Evolutionary conservation across 2,329 filamentous ascomycete genomes (phyloP).

Genomic region (Xylariaceae sp.): DNA sequence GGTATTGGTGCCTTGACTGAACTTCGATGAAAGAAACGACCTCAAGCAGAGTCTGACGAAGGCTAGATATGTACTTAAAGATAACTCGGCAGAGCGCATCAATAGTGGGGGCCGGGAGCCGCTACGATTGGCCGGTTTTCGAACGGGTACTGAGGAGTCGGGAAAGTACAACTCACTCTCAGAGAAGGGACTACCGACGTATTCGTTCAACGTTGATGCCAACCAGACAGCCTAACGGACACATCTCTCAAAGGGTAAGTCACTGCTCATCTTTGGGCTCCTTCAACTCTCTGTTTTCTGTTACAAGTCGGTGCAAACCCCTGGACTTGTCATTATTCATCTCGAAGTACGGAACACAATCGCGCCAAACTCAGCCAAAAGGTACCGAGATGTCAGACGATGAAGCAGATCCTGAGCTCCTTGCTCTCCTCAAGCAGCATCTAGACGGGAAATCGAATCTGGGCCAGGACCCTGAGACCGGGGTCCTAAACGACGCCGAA

Average conservation of each 20-base stretch:
- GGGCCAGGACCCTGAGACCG: conserved; percentile 64
- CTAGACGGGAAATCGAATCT: conserved; percentile 55
- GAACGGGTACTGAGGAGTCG: background rate
- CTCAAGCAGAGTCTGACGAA: background rate
- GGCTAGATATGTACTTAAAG: background rate
- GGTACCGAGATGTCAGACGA: conserved; percentile 70
- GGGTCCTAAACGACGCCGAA: conserved; percentile 75
- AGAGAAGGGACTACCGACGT: background rate
- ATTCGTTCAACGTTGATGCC: background rate
- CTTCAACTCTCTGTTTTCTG: background rate
- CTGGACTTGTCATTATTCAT: background rate
- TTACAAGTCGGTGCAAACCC: background rate
- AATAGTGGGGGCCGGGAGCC: background rate
- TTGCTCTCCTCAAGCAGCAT: conserved; percentile 79
- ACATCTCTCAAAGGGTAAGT: background rate
- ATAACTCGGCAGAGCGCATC: background rate
- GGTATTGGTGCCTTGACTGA: background rate
- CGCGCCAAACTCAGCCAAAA: background rate
- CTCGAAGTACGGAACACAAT: background rate
- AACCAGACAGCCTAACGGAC: background rate
- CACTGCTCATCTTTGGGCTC: background rate
- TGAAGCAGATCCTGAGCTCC: conserved; percentile 80
- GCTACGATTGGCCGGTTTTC: background rate
- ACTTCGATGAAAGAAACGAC: background rate
- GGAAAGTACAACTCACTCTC: background rate